Conservation (phyloP, 257 asterid species). For the Solanum commersonii region DNA sequence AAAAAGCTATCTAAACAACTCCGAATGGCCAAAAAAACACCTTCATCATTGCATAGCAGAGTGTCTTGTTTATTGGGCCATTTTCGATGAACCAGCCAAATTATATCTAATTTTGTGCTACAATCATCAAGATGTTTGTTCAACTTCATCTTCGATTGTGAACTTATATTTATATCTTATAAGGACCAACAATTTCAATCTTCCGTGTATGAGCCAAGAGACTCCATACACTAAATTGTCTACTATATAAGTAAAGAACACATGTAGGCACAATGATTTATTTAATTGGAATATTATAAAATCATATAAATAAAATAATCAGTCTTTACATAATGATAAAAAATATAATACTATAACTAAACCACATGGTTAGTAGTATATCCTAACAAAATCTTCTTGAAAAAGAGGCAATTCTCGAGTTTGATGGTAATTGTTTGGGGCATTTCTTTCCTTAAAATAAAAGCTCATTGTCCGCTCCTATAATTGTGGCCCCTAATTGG, state of each 20-base stretch:
- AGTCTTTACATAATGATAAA: neutral
- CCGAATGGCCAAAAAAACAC: neutral
- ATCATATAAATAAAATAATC: no score
- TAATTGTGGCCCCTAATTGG: neutral
- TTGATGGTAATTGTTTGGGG: neutral
- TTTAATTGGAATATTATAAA: no score
- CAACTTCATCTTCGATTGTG: neutral
- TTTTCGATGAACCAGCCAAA: neutral
- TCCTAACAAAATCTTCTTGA: neutral
- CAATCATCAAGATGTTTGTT: neutral
- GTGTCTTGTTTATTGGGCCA: neutral
- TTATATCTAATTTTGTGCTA: neutral
- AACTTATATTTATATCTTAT: neutral
- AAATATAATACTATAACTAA: neutral
- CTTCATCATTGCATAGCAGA: no score
- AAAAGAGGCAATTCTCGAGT: neutral
- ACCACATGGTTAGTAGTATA: neutral
- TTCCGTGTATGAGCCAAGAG: neutral
- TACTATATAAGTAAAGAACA: neutral
- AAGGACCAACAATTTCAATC: neutral
- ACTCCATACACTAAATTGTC: neutral
- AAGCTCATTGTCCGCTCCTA: neutral
- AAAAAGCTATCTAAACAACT: neutral
- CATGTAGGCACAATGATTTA: no score
- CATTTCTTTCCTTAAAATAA: no score